Conservation (phyloP, 2,329 filamentous ascomycete species). For the Beauveria scarabaeidicola region DNA sequence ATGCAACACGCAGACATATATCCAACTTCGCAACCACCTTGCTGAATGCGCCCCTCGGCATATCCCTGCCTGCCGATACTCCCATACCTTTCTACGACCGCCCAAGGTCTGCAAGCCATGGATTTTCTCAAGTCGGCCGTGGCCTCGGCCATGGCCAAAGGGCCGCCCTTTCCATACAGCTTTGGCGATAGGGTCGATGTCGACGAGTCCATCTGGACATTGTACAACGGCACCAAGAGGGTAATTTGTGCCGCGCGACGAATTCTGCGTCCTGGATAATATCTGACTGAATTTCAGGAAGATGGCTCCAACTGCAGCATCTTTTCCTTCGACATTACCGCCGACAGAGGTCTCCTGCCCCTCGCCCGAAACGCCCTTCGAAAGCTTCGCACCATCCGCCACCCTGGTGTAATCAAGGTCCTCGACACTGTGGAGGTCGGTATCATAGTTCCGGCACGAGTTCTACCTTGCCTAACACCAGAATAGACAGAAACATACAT, state of each 20-base stretch:
- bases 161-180: conserved; percentile 82
- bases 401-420: conserved; percentile 91
- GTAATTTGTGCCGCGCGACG: conserved; percentile 37
- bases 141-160: conserved; percentile 91
- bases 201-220: conserved; percentile 90
- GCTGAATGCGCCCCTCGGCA: neutral
- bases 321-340: conserved; percentile 83
- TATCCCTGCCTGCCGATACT: neutral
- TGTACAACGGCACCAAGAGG: conserved; percentile 88
- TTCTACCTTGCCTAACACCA: neutral
- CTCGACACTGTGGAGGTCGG: conserved; percentile 83
- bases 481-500: conserved; percentile 81
- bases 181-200: conserved; percentile 91
- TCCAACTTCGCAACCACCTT: neutral
- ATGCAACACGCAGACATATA: neutral
- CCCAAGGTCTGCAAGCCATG: conserved; percentile 44
- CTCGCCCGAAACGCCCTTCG: conserved; percentile 89
- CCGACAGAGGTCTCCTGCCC: conserved; percentile 72
- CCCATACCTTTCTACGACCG: neutral
- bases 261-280: neutral
- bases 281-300: conserved; percentile 48
- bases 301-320: conserved; percentile 92
- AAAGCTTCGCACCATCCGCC: conserved; percentile 85
- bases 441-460: too few relatives aligned
- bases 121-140: conserved; percentile 97